Base-by-base conservation (phyloP, 768 basidiomycete species). In the Saitozyma podzolica region DNA sequence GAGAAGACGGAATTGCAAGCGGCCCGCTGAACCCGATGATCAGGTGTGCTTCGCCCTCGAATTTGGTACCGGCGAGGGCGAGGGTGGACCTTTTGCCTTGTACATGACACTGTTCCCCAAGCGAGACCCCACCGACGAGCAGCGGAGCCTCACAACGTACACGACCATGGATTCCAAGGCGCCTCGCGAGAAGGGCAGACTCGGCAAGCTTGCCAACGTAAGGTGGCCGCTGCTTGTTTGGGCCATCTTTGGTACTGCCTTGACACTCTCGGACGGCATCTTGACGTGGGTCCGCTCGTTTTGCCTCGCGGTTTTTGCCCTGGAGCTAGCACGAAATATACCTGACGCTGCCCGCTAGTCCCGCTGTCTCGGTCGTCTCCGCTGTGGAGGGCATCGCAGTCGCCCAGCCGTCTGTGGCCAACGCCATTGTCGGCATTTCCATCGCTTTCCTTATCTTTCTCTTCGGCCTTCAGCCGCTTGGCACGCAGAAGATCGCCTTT, bases 321-420 rank as follows among this genome's bases (percentile, higher is more conserved):
- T 19, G 49, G 48, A 52, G 6, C n/a, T 9, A 10, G 13, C n/a
- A n/a, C 29, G n/a, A 20, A 19, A 19, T 11, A 58, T 40, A 8
- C 37, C 13, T 67, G 8, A 40, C 39, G n/a, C 20, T 11, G 2
- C 16, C 40, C n/a, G 14, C 10, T 19, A 60, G 70, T 11, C 68
- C 87, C 5, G 87, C 88, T 6, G 87, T 89, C 7, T 87, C 86
- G 0, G 85, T 89, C 8, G 86, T 86, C 0, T 86, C 85, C 45
- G 87, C 87, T 6, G 86, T 89, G 2, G 84, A 81, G 14, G 88
- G 88, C n/a, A 86, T 89, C 62, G 86, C 83, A 0, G 84, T 88
- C 13, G 86, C 86, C 9, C 84, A 84, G 50, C 81, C 84, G 0
- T 80, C 79, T 3, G 83, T 88, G 8, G 56, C 68, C 1, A 64